Conservation (phyloP, 2,329 filamentous ascomycete species). For the Chrysoporthe austroafricana region DNA sequence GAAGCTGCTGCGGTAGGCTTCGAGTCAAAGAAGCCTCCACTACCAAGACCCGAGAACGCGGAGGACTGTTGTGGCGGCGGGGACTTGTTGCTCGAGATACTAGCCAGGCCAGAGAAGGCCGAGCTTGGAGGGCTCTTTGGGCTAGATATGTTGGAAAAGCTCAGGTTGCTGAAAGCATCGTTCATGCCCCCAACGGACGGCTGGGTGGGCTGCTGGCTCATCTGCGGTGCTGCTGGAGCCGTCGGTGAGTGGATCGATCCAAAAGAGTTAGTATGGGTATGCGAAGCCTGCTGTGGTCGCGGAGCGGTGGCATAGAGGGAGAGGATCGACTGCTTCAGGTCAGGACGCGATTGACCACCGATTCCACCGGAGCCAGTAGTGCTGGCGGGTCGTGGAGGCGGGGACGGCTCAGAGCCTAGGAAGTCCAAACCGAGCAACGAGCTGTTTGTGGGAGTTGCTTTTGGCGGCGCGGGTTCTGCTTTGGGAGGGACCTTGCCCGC, state of each 20-base stretch:
- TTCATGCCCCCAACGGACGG: constrained; percentile 66
- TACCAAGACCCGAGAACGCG: constrained; percentile 61
- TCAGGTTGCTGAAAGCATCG: constrained; percentile 72
- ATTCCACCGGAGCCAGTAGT: constrained; percentile 67
- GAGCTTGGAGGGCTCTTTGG: constrained; percentile 45
- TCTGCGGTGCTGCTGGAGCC: constrained; percentile 33
- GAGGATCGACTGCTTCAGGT: constrained; percentile 95
- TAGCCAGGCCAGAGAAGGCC: constrained; percentile 32
- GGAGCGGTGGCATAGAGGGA: constrained; percentile 89
- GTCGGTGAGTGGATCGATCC: constrained; percentile 67
- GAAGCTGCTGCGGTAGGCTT: constrained; percentile 59
- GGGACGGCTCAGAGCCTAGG: constrained; percentile 71
- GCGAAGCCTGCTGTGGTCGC: constrained; percentile 67
- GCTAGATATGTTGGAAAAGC: constrained; percentile 46
- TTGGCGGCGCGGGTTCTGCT: constrained; percentile 67
- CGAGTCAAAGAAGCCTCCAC: constrained; percentile 83
- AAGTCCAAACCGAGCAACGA: constrained; percentile 93
- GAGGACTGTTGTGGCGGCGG: constrained; percentile 42
- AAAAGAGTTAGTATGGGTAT: constrained; percentile 67
- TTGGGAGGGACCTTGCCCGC: constrained; percentile 62
- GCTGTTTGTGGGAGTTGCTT: constrained; percentile 72
- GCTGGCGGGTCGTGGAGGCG: constrained; percentile 81
- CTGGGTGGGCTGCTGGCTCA: constrained; percentile 47
- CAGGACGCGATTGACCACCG: constrained; percentile 75
- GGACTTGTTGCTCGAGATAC: constrained; percentile 38